Evolutionary conservation across 2,329 filamentous ascomycete species (phyloP).

Genomic region (Calonectria pseudoreteaudii): DNA sequence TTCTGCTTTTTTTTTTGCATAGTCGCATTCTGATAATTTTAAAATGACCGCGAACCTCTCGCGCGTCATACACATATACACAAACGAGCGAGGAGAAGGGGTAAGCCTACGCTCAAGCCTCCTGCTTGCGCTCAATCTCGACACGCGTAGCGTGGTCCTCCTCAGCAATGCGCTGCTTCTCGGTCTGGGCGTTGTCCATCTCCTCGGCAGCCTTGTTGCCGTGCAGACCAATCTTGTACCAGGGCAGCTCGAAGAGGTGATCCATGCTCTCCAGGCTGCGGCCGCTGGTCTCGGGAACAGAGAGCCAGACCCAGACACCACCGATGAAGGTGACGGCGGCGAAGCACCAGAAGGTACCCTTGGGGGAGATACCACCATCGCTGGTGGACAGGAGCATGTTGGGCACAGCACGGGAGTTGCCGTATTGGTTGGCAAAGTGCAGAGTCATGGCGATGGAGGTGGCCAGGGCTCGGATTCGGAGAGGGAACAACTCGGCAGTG

Average conservation of each 20-base stretch:
- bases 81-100: not conserved
- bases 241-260: constrained; percentile 76
- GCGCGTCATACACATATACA: not conserved
- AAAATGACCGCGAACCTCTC: not conserved
- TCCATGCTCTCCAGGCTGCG: constrained; percentile 78
- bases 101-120: constrained; percentile 26
- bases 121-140: constrained; percentile 51
- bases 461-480: constrained; percentile 77
- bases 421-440: constrained; percentile 84
- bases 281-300: constrained; percentile 78
- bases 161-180: constrained; percentile 56
- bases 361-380: constrained; percentile 63
- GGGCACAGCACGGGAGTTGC: constrained; percentile 79
- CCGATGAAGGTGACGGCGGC: constrained; percentile 75
- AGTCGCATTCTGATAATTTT: not conserved
- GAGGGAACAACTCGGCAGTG: constrained; percentile 81
- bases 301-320: constrained; percentile 77
- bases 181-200: constrained; percentile 55
- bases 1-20: not conserved
- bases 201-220: constrained; percentile 65
- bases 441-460: constrained; percentile 81
- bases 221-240: constrained; percentile 77
- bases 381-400: constrained; percentile 72
- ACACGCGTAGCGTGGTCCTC: constrained; percentile 45
- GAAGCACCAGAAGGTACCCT: constrained; percentile 85